Evolutionary conservation across 306 rosid genomes (phyloP), one percentile per base, ranked within the genome.

Genomic region (Citrullus mucosospermus): DNA sequence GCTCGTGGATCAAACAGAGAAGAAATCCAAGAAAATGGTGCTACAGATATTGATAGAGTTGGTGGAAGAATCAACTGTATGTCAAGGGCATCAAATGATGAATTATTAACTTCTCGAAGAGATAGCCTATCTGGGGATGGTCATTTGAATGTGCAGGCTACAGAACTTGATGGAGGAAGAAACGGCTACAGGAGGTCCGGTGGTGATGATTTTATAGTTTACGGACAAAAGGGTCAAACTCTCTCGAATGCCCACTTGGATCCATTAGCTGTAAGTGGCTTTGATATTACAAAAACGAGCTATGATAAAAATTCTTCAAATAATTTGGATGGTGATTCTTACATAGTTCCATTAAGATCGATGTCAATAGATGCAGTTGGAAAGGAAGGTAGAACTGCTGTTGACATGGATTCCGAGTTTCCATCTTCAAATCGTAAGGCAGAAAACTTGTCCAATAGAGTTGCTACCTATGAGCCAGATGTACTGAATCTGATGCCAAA

Each of bases 401-500:
- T 96, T 53, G 92, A 89, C 83, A 80, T 96, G 82, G 92, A 91
- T 70, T 96, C 93, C 60, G 97, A 91, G 85, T 80, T 92, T 66
- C 90, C 93, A 77, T 76, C 82, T 53, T 71, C 80, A 75, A 81
- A 69, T 83, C 85, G 82, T 69, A 81, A 79, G 85, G 84, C 78
- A 46, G 95, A 88, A 80, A 91, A 82, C 73, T 28, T 43, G 63
- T 81, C 86, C 16, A 80, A 81, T 77, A 83, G 78, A 77, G 82
- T 58, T 59, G 74, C 78, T 28, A 78, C 80, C 79, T 90, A 96
- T 80, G 89, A 91, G 83, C 94, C 90, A 60, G 90, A 96, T 87
- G 99, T 81, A 67, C 85, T 96, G 81, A 92, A 88, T 86, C 81
- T 96, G 88, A 83, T 92, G 86, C 99, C 93, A 78, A 91, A 84